phyloP scores from a whole-genome alignment of 208 protist species.

The Naegleria gruberi region DNA sequence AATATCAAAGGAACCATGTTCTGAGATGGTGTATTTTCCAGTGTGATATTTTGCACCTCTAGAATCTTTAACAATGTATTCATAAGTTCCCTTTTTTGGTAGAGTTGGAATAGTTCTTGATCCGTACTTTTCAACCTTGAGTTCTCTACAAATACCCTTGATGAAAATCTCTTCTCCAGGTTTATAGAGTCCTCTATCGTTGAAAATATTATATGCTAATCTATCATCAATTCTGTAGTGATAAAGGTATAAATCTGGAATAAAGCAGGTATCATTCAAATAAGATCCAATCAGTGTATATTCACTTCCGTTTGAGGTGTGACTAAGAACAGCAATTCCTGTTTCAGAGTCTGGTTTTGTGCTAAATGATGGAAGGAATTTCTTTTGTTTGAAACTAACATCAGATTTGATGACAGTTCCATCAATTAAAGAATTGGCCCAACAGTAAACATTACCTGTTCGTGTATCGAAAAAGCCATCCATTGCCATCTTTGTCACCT shows the following conservation, averaged over 20 bases:
- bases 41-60: neutral
- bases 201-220: neutral
- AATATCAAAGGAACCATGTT: neutral
- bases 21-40: neutral
- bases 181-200: conserved; percentile 15
- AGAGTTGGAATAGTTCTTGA: neutral
- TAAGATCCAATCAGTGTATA: neutral
- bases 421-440: neutral
- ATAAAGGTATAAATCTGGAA: neutral
- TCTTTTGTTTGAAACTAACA: neutral
- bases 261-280: neutral
- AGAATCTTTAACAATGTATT: neutral
- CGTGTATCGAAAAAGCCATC: neutral
- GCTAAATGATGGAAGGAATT: neutral
- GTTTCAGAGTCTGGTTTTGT: neutral
- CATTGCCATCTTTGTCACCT: neutral
- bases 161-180: neutral
- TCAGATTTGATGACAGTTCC: neutral
- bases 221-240: neutral
- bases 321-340: neutral
- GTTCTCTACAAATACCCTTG: neutral
- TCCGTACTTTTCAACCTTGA: neutral
- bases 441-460: neutral
- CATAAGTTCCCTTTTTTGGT: neutral
- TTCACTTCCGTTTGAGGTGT: neutral